Percentiles rank a stretch among this genome's conserved stretches.
Evolutionary conservation across 768 basidiomycete genomes (phyloP).

Genomic region (Suillus ampliporus): DNA sequence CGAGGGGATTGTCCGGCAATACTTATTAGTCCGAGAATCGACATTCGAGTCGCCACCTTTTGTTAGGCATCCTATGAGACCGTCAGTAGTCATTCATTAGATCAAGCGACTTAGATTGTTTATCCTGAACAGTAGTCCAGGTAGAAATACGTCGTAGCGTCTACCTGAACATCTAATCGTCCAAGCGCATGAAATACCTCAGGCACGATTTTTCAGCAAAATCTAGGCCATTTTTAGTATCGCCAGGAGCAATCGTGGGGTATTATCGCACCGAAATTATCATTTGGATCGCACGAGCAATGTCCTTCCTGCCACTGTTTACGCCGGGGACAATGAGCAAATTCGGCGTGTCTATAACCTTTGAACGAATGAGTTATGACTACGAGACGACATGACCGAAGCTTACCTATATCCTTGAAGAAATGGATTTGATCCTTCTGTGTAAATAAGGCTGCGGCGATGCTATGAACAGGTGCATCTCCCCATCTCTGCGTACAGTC

Average conservation of each 20-base stretch:
- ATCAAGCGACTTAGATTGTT: not conserved
- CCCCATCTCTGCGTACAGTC: conserved; percentile 73
- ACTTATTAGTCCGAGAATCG: too few relatives aligned
- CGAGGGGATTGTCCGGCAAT: too few relatives aligned
- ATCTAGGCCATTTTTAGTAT: conserved; percentile 23
- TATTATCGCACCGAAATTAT: conserved; percentile 69
- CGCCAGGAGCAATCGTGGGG: not conserved
- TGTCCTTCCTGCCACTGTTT: conserved; percentile 74
- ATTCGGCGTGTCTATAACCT: conserved; percentile 87
- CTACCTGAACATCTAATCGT: conserved; percentile 18
- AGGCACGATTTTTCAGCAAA: conserved; percentile 35
- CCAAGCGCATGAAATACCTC: conserved; percentile 33
- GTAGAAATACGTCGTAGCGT: not conserved
- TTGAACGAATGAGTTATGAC: conserved; percentile 12
- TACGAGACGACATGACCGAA: not conserved
- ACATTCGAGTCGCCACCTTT: too few relatives aligned
- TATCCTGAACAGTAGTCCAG: not conserved
- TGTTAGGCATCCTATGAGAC: too few relatives aligned
- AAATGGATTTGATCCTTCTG: conserved; percentile 91
- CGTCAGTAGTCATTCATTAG: not conserved
- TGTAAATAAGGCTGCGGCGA: conserved; percentile 89
- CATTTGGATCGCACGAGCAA: conserved; percentile 83
- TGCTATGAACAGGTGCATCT: conserved; percentile 89
- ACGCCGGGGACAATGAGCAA: conserved; percentile 89
- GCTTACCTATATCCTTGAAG: conserved; percentile 84